Conservation (phyloP, 2,329 filamentous ascomycete species). For the Pseudogymnoascus sp. region DNA sequence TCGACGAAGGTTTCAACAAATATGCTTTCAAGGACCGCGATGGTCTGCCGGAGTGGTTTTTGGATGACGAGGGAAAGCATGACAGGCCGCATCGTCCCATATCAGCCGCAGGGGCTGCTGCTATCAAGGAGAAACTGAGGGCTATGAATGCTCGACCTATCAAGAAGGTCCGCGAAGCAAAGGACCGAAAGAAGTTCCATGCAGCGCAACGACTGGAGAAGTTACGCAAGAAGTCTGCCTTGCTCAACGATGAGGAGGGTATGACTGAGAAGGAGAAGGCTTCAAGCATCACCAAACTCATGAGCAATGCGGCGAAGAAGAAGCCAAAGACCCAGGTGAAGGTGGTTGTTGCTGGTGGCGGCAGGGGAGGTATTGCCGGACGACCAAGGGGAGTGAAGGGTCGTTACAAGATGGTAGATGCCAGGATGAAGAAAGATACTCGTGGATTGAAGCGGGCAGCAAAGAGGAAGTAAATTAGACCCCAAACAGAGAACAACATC, state of each 20-base stretch:
- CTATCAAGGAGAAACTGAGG: slow-evolving; percentile 89
- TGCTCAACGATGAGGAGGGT: slow-evolving; percentile 79
- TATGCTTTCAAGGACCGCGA: slow-evolving; percentile 84
- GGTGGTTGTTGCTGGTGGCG: slow-evolving; percentile 78
- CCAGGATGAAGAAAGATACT: slow-evolving; percentile 93
- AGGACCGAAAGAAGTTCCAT: slow-evolving; percentile 95
- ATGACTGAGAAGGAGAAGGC: slow-evolving; percentile 97
- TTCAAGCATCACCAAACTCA: slow-evolving; percentile 68
- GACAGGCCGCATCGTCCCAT: slow-evolving; percentile 82
- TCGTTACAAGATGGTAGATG: slow-evolving; percentile 93
- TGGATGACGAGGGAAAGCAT: slow-evolving; percentile 82
- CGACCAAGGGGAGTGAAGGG: slow-evolving; percentile 89
- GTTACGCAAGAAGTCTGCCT: slow-evolving; percentile 90
- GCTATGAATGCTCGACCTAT: slow-evolving; percentile 92
- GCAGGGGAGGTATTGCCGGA: slow-evolving; percentile 77
- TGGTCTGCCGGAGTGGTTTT: slow-evolving; percentile 93
- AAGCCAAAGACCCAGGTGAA: slow-evolving; percentile 76
- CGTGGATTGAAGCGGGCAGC: slow-evolving; percentile 71
- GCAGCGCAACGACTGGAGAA: slow-evolving; percentile 86
- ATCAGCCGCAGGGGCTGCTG: slow-evolving; percentile 76
- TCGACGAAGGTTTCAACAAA: slow-evolving; percentile 92
- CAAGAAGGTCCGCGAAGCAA: slow-evolving; percentile 97
- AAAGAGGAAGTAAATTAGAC: slow-evolving; percentile 55
- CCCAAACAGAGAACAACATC: background rate
- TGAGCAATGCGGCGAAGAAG: slow-evolving; percentile 75